Percentiles rank a stretch among this genome's conserved stretches.
phyloP scores from a whole-genome alignment of 106 monocot genomes.

The Vanilla planifolia region DNA sequence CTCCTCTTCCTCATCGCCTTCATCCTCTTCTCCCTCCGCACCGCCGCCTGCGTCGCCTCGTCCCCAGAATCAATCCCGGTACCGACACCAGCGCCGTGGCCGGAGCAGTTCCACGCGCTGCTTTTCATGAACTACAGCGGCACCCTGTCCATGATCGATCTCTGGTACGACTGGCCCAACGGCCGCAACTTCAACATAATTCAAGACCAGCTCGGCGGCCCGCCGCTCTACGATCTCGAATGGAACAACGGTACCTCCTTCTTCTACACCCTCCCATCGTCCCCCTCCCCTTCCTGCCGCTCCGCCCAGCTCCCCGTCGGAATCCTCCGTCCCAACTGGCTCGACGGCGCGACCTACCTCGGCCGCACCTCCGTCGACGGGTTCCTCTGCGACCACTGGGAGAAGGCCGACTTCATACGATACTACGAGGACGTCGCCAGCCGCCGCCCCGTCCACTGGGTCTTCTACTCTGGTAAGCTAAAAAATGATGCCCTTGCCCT shows the following conservation, averaged over 20 bases:
- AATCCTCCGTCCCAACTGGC: slow-evolving; percentile 78
- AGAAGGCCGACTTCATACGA: slow-evolving; percentile 73
- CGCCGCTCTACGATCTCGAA: slow-evolving; percentile 44
- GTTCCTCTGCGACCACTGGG: slow-evolving; percentile 76
- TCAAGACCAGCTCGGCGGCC: slow-evolving; percentile 42
- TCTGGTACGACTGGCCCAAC: slow-evolving; percentile 75
- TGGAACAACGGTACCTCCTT: slow-evolving; percentile 88
- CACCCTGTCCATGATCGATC: slow-evolving; percentile 41
- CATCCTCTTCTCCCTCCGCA: not conserved
- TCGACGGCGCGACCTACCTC: slow-evolving; percentile 62
- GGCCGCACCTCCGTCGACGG: slow-evolving; percentile 43
- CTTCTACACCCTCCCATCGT: slow-evolving; percentile 38
- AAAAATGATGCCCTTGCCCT: not conserved
- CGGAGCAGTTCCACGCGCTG: slow-evolving; percentile 45
- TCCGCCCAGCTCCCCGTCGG: slow-evolving; percentile 47
- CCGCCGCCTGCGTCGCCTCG: not conserved
- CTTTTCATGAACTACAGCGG: slow-evolving; percentile 57
- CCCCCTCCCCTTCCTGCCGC: slow-evolving; percentile 27
- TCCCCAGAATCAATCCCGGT: not conserved
- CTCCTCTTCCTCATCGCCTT: not conserved
- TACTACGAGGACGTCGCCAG: slow-evolving; percentile 81
- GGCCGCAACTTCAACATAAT: slow-evolving; percentile 73
- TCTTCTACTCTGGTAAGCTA: slow-evolving; percentile 63
- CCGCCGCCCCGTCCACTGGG: slow-evolving; percentile 71
- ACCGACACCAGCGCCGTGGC: slow-evolving; percentile 45